phyloP scores from a whole-genome alignment of 2,329 filamentous ascomycete species.

The Paracoccidioides brasiliensis region DNA sequence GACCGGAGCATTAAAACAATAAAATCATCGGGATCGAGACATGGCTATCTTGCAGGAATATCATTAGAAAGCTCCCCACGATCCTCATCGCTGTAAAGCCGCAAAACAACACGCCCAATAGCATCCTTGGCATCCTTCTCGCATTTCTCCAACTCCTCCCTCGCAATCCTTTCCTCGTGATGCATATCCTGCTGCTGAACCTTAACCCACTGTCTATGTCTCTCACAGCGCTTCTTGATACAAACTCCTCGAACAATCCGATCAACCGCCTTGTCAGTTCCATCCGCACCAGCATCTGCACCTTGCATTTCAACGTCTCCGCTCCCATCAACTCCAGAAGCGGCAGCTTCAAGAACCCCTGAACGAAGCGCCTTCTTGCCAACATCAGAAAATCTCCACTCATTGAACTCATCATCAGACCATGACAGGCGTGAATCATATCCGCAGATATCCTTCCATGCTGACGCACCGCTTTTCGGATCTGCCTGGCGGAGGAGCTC shows the following conservation, averaged over 20 bases:
- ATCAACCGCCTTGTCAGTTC: conserved; percentile 16
- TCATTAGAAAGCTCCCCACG: conserved; percentile 15
- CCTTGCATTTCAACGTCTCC: conserved; percentile 26
- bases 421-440: conserved; percentile 35
- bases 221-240: conserved; percentile 35
- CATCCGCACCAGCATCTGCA: conserved; percentile 17
- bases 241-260: conserved; percentile 32
- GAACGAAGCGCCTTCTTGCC: conserved; percentile 29
- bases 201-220: conserved; percentile 37
- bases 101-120: conserved; percentile 32
- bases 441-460: conserved; percentile 37
- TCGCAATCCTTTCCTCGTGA: conserved; percentile 30
- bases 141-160: conserved; percentile 26
- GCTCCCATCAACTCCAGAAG: conserved; percentile 16
- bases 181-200: conserved; percentile 33
- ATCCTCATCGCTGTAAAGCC: conserved; percentile 25
- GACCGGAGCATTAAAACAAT: no score
- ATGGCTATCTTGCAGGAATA: not conserved
- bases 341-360: conserved; percentile 21
- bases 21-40: no score
- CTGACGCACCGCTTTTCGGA: conserved; percentile 25
- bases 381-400: conserved; percentile 29
- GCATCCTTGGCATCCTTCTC: conserved; percentile 30
- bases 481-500: conserved; percentile 33
- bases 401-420: conserved; percentile 37